These are phyloP conservation scores for Stephania cephalantha DNA, from an alignment of 164 flowering plant species.

Conservation along the genomic window DNA sequence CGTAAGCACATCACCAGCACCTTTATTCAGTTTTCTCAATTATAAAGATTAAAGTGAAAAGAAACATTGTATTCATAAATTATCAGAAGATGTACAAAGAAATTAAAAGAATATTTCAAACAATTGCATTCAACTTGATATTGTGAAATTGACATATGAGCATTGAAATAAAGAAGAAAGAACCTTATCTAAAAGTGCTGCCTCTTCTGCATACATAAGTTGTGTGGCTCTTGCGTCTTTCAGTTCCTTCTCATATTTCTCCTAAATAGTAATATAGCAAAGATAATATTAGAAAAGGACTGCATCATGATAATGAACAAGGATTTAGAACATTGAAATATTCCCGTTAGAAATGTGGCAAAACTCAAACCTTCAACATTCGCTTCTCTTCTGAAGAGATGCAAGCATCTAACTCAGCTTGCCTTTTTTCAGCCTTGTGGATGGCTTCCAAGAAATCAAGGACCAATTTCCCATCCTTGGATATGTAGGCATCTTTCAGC, in stretches of 20 bases:
- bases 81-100: neutral
- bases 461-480: slow-evolving; percentile 71
- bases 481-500: slow-evolving; percentile 36
- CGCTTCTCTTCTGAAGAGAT: slow-evolving; percentile 66
- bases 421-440: slow-evolving; percentile 88
- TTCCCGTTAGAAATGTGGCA: neutral
- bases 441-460: slow-evolving; percentile 85
- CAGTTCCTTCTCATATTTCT: slow-evolving; percentile 74
- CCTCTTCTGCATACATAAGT: slow-evolving; percentile 96
- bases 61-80: neutral
- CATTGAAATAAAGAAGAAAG: neutral
- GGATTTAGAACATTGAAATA: neutral
- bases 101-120: neutral
- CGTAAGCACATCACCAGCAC: neutral
- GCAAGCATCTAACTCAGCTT: slow-evolving; percentile 79
- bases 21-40: neutral
- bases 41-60: neutral
- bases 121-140: neutral
- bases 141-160: neutral
- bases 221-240: slow-evolving; percentile 89
- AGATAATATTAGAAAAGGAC: neutral
- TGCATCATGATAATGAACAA: neutral
- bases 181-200: slow-evolving; percentile 88
- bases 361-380: slow-evolving; percentile 56
- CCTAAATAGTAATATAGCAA: slow-evolving; percentile 35